phyloP scores from a whole-genome alignment of 1,284 basidiomycete genomes.

The Rhodotorula glutinis region DNA sequence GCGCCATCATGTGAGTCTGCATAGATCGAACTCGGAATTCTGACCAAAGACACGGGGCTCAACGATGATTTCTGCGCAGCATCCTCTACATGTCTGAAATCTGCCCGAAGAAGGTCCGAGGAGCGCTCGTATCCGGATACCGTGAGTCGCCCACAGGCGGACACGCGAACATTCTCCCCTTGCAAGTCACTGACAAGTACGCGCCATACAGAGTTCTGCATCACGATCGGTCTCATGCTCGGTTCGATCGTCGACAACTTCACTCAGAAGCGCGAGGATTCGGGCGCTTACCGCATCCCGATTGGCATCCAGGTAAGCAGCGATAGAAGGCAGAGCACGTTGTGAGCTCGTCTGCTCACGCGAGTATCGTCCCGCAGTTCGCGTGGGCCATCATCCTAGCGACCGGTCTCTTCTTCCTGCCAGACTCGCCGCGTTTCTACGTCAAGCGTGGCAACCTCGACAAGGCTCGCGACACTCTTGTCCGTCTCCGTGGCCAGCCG shows the following conservation, averaged over 20 bases:
- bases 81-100: slow-evolving; percentile 43
- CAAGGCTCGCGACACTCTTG: slow-evolving; percentile 63
- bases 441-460: slow-evolving; percentile 61
- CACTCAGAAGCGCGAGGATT: slow-evolving; percentile 51
- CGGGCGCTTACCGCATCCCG: slow-evolving; percentile 43
- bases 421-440: slow-evolving; percentile 70
- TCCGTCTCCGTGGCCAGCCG: slow-evolving; percentile 37
- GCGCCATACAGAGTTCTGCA: slow-evolving; percentile 9
- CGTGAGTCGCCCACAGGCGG: too few relatives aligned
- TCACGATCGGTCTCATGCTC: slow-evolving; percentile 39
- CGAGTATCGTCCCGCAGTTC: slow-evolving; percentile 45
- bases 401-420: slow-evolving; percentile 61
- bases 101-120: slow-evolving; percentile 41
- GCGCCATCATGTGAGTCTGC: slow-evolving; percentile 48
- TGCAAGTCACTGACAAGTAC: too few relatives aligned
- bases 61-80: not conserved
- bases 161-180: too few relatives aligned
- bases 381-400: slow-evolving; percentile 59
- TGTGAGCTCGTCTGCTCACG: not conserved
- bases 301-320: slow-evolving; percentile 58
- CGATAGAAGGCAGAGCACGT: too few relatives aligned
- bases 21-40: too few relatives aligned
- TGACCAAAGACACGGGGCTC: too few relatives aligned
- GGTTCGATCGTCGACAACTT: slow-evolving; percentile 51
- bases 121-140: slow-evolving; percentile 40